These are phyloP conservation scores for Sclerotinia glacialis DNA, from an alignment of 2,329 filamentous ascomycete species.

Conservation along the genomic window DNA sequence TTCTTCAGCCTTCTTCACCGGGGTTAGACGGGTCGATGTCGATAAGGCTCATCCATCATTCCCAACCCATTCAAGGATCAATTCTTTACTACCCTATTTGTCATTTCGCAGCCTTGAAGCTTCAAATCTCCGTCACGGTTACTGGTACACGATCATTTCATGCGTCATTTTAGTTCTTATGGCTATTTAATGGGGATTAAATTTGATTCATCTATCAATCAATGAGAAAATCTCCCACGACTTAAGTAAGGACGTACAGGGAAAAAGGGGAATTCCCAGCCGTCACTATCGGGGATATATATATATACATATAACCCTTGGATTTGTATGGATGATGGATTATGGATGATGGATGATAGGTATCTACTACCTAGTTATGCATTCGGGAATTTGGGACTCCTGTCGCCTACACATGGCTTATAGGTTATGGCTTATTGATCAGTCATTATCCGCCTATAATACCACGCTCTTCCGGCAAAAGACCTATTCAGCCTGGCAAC, in stretches of 20 bases:
- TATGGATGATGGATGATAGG: neutral
- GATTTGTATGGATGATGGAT: neutral
- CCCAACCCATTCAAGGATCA: neutral
- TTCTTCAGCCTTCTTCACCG: constrained; percentile 23
- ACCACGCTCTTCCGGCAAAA: neutral
- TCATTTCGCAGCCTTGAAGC: neutral
- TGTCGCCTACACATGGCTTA: constrained; percentile 1
- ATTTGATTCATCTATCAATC: constrained; percentile 3
- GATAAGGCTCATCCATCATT: neutral
- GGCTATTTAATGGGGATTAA: constrained; percentile 2
- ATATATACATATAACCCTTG: constrained; percentile 14
- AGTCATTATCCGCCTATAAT: neutral
- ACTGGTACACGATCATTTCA: neutral
- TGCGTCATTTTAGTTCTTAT: constrained; percentile 9
- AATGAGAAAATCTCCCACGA: neutral
- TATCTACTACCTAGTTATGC: neutral
- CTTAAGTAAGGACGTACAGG: constrained; percentile 11
- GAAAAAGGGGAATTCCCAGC: constrained; percentile 14
- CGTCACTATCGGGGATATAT: constrained; percentile 15
- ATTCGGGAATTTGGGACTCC: neutral
- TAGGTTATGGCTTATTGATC: constrained; percentile 8
- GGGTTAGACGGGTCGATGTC: neutral
- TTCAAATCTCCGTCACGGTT: constrained; percentile 6
- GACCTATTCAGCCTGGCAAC: neutral
- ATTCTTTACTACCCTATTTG: neutral